These are phyloP conservation scores for Russula virescens DNA, from an alignment of 768 basidiomycete genomes.

Conservation along the genomic window DNA sequence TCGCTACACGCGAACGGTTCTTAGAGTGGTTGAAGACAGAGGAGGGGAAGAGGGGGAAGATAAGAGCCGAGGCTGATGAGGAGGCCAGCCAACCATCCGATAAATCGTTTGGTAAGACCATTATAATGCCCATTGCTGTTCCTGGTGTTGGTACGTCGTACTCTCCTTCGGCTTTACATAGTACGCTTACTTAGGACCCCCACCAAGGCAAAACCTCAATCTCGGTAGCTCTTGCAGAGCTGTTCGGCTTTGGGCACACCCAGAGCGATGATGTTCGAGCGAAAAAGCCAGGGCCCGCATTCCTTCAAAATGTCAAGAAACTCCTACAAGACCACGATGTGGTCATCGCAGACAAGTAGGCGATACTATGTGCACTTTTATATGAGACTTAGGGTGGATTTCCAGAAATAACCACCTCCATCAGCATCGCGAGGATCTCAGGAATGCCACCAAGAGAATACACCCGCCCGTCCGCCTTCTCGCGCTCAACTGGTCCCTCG, in stretches of 20 bases:
- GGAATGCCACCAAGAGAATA: conserved; percentile 37
- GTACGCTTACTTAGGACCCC: neutral
- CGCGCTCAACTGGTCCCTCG: conserved; percentile 72
- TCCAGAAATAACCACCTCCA: conserved; percentile 61
- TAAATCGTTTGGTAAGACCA: conserved; percentile 55
- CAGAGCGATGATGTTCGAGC: conserved; percentile 83
- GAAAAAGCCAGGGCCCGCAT: conserved; percentile 42
- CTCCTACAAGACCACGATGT: conserved; percentile 62
- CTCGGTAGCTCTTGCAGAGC: conserved; percentile 65
- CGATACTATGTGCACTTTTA: neutral
- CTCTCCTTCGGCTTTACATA: no score
- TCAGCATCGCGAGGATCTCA: conserved; percentile 41
- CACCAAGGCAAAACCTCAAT: conserved; percentile 32
- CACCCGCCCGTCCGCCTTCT: conserved; percentile 63
- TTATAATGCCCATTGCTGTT: conserved; percentile 84
- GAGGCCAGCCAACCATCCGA: conserved; percentile 17
- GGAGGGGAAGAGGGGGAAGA: conserved; percentile 35
- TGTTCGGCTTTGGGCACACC: conserved; percentile 87
- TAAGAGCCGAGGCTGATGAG: conserved; percentile 30
- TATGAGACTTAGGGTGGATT: neutral
- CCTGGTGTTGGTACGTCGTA: conserved; percentile 80
- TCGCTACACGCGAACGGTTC: conserved; percentile 75
- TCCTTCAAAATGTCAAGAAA: conserved; percentile 63
- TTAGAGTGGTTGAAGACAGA: conserved; percentile 56
- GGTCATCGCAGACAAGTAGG: conserved; percentile 79